phyloP scores from a whole-genome alignment of 805 yeast species.

The Candida qinlingensis region DNA sequence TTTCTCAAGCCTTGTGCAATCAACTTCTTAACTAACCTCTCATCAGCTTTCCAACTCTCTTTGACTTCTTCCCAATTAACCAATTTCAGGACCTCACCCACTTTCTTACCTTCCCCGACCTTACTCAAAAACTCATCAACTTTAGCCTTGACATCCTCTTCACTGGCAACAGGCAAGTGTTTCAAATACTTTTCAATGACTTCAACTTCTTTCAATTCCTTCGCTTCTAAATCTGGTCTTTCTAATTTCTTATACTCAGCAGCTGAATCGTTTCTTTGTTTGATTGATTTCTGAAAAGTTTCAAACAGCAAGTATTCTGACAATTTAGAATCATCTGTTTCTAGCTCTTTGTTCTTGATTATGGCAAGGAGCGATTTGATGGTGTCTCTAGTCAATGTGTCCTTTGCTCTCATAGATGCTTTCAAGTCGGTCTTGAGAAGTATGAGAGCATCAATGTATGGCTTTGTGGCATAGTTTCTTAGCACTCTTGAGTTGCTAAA shows the following conservation, averaged over 20 bases:
- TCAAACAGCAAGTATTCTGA: conserved; percentile 33
- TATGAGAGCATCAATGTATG: conserved; percentile 30
- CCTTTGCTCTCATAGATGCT: conserved; percentile 42
- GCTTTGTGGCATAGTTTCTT: conserved; percentile 14
- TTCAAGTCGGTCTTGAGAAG: conserved; percentile 39
- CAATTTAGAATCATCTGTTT: conserved; percentile 27
- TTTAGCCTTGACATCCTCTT: conserved; percentile 35
- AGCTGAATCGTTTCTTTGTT: conserved; percentile 46
- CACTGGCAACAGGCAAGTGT: conserved; percentile 43
- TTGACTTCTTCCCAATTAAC: conserved; percentile 30
- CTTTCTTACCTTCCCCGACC: conserved; percentile 15
- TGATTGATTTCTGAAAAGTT: conserved; percentile 37
- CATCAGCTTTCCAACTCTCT: conserved; percentile 34
- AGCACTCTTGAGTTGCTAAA: conserved; percentile 17
- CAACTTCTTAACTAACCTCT: conserved; percentile 10
- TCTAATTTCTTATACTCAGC: conserved; percentile 39
- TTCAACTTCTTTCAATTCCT: conserved; percentile 41
- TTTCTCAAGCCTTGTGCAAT: conserved; percentile 6
- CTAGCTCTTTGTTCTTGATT: conserved; percentile 41
- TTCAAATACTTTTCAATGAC: conserved; percentile 36
- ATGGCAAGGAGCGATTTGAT: conserved; percentile 37
- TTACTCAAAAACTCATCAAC: conserved; percentile 24
- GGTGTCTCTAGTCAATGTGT: conserved; percentile 37
- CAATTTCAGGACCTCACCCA: conserved; percentile 28
- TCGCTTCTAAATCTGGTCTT: conserved; percentile 49